Evolutionary conservation across 495 filamentous ascomycete species (phyloP).

Genomic region (Penicillium macrosclerotiorum): DNA sequence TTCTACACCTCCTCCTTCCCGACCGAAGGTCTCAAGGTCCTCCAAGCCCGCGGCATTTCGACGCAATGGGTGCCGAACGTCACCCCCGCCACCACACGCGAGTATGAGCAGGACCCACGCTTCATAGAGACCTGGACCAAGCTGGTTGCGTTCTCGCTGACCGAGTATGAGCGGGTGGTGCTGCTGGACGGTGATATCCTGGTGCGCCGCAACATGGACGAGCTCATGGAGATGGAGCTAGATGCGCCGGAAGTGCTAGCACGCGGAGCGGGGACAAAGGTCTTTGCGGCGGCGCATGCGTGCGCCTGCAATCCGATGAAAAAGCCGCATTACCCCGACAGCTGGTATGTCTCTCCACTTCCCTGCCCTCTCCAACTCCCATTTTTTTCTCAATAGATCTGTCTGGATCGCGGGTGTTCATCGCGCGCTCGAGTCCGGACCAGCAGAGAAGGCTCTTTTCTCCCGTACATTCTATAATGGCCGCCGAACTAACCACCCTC

Average conservation of each 20-base stretch:
- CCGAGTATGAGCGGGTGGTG: constrained; percentile 69
- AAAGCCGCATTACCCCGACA: constrained; percentile 68
- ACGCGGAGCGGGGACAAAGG: constrained; percentile 51
- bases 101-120: constrained; percentile 61
- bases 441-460: constrained; percentile 52
- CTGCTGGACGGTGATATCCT: constrained; percentile 87
- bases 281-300: constrained; percentile 74
- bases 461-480: background rate
- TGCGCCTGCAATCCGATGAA: constrained; percentile 80
- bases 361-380: background rate
- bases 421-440: no score
- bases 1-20: constrained; percentile 74
- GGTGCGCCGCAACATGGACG: constrained; percentile 76
- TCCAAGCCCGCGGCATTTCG: constrained; percentile 61
- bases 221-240: constrained; percentile 73
- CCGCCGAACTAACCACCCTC: constrained; percentile 10
- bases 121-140: constrained; percentile 88
- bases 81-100: constrained; percentile 53
- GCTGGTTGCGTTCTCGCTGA: constrained; percentile 69
- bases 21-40: constrained; percentile 57
- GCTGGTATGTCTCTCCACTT: constrained; percentile 52
- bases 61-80: constrained; percentile 62
- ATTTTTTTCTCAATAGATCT: no score
- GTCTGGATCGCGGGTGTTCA: no score
- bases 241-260: constrained; percentile 52